A percentile compares a stretch with the other conserved stretches of the same genome.
Evolutionary conservation across 805 yeast genomes (phyloP).

Genomic region (Ogataea neopini): DNA sequence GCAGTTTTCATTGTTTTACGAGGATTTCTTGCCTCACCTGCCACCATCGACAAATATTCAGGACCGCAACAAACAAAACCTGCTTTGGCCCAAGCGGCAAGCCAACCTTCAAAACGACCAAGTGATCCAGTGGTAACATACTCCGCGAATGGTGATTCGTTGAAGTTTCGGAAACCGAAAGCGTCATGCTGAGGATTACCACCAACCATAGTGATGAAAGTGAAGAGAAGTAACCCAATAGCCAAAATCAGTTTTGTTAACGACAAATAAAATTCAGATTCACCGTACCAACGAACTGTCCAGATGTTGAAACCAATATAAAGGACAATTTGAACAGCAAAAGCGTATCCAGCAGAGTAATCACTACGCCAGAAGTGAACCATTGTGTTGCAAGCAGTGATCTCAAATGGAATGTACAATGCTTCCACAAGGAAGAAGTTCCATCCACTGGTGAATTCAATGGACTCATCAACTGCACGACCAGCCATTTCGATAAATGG

Average conservation of each 20-base stretch:
- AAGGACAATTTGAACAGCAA: slow-evolving; percentile 43
- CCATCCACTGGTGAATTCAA: slow-evolving; percentile 38
- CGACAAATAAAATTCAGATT: slow-evolving; percentile 48
- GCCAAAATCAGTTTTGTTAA: slow-evolving; percentile 50
- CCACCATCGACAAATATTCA: slow-evolving; percentile 45
- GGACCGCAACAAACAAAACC: slow-evolving; percentile 45
- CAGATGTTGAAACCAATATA: slow-evolving; percentile 46
- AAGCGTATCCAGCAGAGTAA: slow-evolving; percentile 49
- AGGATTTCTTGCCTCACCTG: slow-evolving; percentile 46
- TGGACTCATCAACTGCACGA: slow-evolving; percentile 39
- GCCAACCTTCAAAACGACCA: slow-evolving; percentile 45
- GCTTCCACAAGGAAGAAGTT: slow-evolving; percentile 46
- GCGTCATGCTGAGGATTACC: slow-evolving; percentile 54
- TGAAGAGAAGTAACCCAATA: slow-evolving; percentile 48
- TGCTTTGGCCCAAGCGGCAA: slow-evolving; percentile 40
- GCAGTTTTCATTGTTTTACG: slow-evolving; percentile 42
- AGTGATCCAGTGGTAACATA: slow-evolving; percentile 37
- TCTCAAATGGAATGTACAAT: slow-evolving; percentile 49
- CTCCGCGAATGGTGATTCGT: slow-evolving; percentile 42
- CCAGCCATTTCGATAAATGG: slow-evolving; percentile 42
- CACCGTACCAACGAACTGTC: slow-evolving; percentile 53
- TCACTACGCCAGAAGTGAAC: slow-evolving; percentile 54
- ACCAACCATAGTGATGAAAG: slow-evolving; percentile 56
- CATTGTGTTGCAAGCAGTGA: slow-evolving; percentile 52
- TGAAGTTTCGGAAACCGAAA: slow-evolving; percentile 50